phyloP scores from a whole-genome alignment of 257 asterid species.

The Solanum peruvianum region DNA sequence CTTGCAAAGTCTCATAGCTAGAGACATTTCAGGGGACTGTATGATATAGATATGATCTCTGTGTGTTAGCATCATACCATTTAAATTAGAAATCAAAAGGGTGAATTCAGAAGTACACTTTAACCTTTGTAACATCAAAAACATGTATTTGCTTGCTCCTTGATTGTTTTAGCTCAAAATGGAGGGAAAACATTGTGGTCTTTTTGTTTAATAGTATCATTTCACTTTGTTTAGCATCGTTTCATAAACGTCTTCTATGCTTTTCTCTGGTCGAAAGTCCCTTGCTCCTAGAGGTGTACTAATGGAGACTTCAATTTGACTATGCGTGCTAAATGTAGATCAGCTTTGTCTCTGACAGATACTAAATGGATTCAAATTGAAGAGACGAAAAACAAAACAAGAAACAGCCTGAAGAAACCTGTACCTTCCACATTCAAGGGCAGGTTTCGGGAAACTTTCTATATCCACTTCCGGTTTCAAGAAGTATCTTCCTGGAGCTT shows the following conservation, averaged over 20 bases:
- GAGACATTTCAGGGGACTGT: neutral
- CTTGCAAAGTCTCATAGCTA: neutral
- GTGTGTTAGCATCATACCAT: neutral
- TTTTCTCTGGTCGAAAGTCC: neutral
- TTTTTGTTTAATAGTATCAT: neutral
- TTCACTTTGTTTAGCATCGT: neutral
- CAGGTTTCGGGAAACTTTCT: slow-evolving; percentile 45
- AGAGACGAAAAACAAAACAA: neutral
- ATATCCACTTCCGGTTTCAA: slow-evolving; percentile 60
- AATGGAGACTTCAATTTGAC: neutral
- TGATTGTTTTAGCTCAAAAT: neutral
- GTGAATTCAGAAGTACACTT: neutral
- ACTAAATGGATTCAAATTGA: neutral
- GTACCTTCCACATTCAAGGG: slow-evolving; percentile 66
- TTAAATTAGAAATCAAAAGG: neutral
- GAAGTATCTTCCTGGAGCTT: slow-evolving; percentile 81
- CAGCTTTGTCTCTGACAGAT: neutral
- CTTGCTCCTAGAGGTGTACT: neutral
- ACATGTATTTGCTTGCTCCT: neutral
- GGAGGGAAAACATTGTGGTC: neutral
- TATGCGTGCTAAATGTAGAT: neutral
- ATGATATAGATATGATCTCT: neutral
- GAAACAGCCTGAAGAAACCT: slow-evolving; percentile 1
- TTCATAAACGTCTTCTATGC: neutral
- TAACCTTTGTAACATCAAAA: neutral